A percentile compares a stretch with the other conserved stretches of the same genome.
Evolutionary conservation across 305 asterid species (phyloP).

Genomic region (Rubia balearica): DNA sequence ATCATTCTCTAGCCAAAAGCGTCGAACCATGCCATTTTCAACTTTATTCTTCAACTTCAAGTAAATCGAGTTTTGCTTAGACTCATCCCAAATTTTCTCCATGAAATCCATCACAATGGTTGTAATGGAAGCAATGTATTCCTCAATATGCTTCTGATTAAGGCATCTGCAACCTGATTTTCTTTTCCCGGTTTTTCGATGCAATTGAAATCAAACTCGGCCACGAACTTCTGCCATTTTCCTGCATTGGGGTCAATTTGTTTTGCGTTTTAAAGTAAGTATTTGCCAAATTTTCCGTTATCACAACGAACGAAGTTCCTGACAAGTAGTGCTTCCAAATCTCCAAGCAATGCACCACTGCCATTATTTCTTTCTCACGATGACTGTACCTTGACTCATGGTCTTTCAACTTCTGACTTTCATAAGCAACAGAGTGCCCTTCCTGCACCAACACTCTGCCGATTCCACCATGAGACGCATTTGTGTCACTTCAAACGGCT

Average conservation of each 20-base stretch:
- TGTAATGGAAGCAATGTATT: not conserved
- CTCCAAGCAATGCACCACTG: not conserved
- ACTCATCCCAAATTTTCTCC: no score
- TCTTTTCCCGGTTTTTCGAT: not conserved
- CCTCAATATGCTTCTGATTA: not conserved
- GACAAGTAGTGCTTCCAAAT: not conserved
- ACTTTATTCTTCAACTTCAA: no score
- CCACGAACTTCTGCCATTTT: not conserved
- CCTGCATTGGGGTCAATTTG: no score
- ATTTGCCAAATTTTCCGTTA: not conserved
- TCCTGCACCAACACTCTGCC: not conserved
- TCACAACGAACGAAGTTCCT: not conserved
- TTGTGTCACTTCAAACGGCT: not conserved
- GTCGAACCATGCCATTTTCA: no score
- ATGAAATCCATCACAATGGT: no score
- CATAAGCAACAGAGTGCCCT: not conserved
- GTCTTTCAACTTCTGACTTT: not conserved
- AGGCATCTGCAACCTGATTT: not conserved
- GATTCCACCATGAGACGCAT: not conserved
- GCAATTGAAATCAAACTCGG: not conserved
- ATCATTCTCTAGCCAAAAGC: no score
- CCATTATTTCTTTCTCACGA: constrained; percentile 8
- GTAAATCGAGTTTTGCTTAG: no score
- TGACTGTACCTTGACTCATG: not conserved
- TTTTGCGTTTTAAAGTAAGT: no score